Evolutionary conservation across 2,329 filamentous ascomycete genomes (phyloP).

Genomic region (Tolypocladium sp.): DNA sequence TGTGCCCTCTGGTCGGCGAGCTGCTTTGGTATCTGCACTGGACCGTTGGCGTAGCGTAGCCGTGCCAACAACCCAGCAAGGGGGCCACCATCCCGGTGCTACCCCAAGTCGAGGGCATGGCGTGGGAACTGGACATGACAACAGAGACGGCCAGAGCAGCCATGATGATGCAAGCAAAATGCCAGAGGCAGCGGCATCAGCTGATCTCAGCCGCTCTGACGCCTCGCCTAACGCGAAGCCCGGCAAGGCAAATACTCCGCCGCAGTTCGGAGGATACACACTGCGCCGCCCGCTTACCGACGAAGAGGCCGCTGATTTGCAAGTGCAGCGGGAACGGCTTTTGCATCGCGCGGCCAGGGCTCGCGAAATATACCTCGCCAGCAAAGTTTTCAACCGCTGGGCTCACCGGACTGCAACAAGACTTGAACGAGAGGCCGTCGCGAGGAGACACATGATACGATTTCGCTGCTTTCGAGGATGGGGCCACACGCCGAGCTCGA

Average conservation of each 20-base stretch:
- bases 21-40: conserved; percentile 7
- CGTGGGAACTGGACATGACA: neutral
- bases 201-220: neutral
- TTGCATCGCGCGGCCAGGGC: conserved; percentile 49
- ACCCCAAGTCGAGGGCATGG: neutral
- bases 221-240: neutral
- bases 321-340: conserved; percentile 10
- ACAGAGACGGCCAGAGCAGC: neutral
- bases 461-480: conserved; percentile 32
- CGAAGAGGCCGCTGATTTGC: neutral
- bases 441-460: conserved; percentile 61
- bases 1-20: neutral
- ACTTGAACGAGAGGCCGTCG: conserved; percentile 55
- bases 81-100: neutral
- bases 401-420: conserved; percentile 54
- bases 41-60: conserved; percentile 11
- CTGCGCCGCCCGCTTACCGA: neutral
- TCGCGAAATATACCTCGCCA: conserved; percentile 52
- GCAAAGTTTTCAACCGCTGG: conserved; percentile 44
- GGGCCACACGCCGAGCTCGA: conserved; percentile 21
- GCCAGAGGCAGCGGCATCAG: neutral
- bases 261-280: neutral
- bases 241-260: neutral
- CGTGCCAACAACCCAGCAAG: neutral
- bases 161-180: neutral